Evolutionary conservation across 805 yeast species (phyloP).

Genomic region (Barnettozyma salicaria): DNA sequence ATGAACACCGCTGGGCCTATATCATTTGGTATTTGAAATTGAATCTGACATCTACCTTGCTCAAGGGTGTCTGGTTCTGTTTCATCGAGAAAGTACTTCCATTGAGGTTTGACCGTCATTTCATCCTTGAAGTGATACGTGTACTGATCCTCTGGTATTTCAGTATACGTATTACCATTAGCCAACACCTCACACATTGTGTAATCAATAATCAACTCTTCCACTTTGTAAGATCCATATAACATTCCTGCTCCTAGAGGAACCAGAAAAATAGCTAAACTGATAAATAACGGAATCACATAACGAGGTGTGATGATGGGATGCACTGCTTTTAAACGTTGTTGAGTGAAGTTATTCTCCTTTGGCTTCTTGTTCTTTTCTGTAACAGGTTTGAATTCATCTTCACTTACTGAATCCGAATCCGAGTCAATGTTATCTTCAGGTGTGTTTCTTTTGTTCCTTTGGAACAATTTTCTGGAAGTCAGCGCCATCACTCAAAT

Average conservation of each 20-base stretch:
- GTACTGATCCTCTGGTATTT: slow-evolving; percentile 54
- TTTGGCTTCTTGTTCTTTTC: slow-evolving; percentile 59
- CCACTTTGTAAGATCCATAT: slow-evolving; percentile 62
- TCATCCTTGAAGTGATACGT: slow-evolving; percentile 48
- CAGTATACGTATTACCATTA: slow-evolving; percentile 35
- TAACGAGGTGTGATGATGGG: slow-evolving; percentile 90
- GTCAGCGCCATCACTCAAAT: slow-evolving; percentile 16
- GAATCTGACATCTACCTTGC: slow-evolving; percentile 58
- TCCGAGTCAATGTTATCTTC: slow-evolving; percentile 27
- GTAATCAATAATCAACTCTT: slow-evolving; percentile 69
- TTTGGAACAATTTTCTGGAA: slow-evolving; percentile 24
- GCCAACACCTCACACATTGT: slow-evolving; percentile 59
- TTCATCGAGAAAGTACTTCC: slow-evolving; percentile 51
- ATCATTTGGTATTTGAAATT: slow-evolving; percentile 66
- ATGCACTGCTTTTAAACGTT: slow-evolving; percentile 47
- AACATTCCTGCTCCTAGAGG: slow-evolving; percentile 86
- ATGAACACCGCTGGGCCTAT: slow-evolving; percentile 69
- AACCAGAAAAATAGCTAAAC: slow-evolving; percentile 74
- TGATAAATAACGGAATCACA: slow-evolving; percentile 73
- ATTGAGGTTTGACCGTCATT: slow-evolving; percentile 47
- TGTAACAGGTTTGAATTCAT: slow-evolving; percentile 31
- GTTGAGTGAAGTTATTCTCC: slow-evolving; percentile 71
- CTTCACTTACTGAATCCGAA: slow-evolving; percentile 41
- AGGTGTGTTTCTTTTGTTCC: slow-evolving; percentile 10
- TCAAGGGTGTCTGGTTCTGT: slow-evolving; percentile 40